Conservation (phyloP, 2,329 filamentous ascomycete species). For the Apiospora phragmitis region DNA sequence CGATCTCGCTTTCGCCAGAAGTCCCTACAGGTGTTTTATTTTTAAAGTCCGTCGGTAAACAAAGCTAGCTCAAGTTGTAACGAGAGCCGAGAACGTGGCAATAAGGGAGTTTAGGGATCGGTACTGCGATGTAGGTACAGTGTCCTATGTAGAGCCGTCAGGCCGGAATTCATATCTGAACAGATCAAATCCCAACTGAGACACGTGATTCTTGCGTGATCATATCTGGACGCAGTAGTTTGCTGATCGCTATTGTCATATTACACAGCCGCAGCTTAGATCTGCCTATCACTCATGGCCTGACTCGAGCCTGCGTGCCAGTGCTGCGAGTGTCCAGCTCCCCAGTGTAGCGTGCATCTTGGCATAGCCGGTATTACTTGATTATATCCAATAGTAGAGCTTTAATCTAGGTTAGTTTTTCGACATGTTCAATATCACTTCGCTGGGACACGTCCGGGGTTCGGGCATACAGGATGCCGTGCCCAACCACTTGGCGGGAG, state of each 20-base stretch:
- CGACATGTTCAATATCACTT: not conserved
- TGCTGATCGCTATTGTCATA: not conserved
- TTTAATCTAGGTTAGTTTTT: not conserved
- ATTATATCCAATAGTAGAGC: not conserved
- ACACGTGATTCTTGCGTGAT: constrained; percentile 5
- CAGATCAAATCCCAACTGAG: not conserved
- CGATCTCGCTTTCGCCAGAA: not conserved
- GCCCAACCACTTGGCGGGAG: not conserved
- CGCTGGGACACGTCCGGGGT: not conserved
- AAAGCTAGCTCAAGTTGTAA: not conserved
- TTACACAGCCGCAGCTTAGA: not conserved
- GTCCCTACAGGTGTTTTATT: not conserved
- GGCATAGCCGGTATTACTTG: not conserved
- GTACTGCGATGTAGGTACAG: not conserved
- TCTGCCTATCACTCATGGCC: not conserved
- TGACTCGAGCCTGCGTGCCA: not conserved
- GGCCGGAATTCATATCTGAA: not conserved
- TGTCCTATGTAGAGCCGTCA: not conserved
- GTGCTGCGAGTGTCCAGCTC: not conserved
- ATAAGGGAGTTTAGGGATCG: not conserved
- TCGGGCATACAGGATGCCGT: not conserved
- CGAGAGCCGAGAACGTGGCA: not conserved
- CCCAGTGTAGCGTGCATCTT: not conserved
- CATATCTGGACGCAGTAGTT: not conserved
- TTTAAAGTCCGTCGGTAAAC: not conserved